Percentiles rank a stretch among this genome's conserved stretches.
Conservation (phyloP, 148 eudicot genomes). For the Rheum nobile region DNA sequence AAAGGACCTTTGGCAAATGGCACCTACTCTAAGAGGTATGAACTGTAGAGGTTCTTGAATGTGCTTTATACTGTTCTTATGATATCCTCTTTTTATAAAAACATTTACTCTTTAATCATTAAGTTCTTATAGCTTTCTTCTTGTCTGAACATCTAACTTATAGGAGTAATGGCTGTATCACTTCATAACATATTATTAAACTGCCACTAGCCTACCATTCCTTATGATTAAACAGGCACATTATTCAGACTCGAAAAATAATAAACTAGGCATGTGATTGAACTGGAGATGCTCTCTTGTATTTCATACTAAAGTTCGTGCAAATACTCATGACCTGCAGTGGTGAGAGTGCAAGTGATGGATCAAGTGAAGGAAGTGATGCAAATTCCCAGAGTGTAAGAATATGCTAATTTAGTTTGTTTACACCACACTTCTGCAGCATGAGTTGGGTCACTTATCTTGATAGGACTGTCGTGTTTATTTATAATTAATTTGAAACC, state of each 20-base stretch:
- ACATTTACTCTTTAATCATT: not conserved
- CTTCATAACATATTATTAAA: not conserved
- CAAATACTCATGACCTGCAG: constrained; percentile 27
- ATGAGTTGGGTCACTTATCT: not conserved
- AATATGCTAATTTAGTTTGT: constrained; percentile 9
- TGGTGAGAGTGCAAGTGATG: constrained; percentile 84
- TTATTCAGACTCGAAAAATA: not conserved
- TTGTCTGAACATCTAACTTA: not conserved
- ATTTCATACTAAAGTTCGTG: not conserved
- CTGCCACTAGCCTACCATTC: not conserved
- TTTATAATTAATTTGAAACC: not conserved
- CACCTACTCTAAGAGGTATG: constrained; percentile 75
- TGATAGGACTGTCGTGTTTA: not conserved
- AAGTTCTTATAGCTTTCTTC: not conserved
- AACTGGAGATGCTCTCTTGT: not conserved
- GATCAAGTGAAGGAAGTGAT: constrained; percentile 97
- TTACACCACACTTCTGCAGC: not conserved
- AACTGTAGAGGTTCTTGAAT: not conserved
- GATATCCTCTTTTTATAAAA: not conserved
- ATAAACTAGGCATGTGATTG: not conserved
- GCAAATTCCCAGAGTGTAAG: constrained; percentile 85
- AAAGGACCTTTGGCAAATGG: constrained; percentile 59
- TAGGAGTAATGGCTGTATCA: not conserved
- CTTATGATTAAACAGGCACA: not conserved
- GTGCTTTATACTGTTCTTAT: not conserved